Conservation (phyloP, 2,329 filamentous ascomycete species). For the Colletotrichum shisoi region DNA sequence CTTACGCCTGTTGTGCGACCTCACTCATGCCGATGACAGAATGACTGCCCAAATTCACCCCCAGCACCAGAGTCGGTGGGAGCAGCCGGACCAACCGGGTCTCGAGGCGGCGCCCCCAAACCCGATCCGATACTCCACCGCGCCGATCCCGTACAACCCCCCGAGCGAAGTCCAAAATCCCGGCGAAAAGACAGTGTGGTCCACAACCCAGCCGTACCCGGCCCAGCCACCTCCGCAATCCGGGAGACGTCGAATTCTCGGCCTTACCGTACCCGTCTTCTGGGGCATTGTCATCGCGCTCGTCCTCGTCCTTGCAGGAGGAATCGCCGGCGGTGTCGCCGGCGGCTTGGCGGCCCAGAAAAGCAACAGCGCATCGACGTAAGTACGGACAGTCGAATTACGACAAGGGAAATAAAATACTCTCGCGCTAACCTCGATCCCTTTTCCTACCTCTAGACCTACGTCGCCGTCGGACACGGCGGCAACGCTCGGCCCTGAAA, state of each 20-base stretch:
- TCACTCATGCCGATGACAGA: too few species aligned
- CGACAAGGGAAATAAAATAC: too few species aligned
- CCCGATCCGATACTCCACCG: conserved; percentile 2
- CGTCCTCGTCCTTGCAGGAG: conserved; percentile 38
- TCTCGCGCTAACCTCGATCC: too few species aligned
- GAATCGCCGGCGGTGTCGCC: conserved; percentile 40
- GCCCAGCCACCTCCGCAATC: not conserved
- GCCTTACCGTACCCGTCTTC: conserved; percentile 39
- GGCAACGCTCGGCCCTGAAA: not conserved
- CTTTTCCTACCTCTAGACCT: not conserved
- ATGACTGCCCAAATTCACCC: conserved; percentile 7
- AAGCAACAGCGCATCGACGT: conserved; percentile 8
- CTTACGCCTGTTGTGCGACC: too few species aligned
- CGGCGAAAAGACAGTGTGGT: conserved; percentile 1
- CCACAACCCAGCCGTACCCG: not conserved
- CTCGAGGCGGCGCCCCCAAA: conserved; percentile 9
- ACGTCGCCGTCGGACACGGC: not conserved
- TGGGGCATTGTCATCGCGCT: conserved; percentile 38
- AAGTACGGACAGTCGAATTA: not conserved
- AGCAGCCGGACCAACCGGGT: conserved; percentile 13
- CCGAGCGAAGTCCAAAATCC: not conserved
- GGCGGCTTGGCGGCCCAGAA: conserved; percentile 39
- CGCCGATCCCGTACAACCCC: conserved; percentile 16
- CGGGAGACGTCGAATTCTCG: conserved; percentile 31
- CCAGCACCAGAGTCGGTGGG: not conserved